These are phyloP conservation scores for Podaxis sp. DNA, from an alignment of 768 basidiomycete genomes.

Conservation along the genomic window DNA sequence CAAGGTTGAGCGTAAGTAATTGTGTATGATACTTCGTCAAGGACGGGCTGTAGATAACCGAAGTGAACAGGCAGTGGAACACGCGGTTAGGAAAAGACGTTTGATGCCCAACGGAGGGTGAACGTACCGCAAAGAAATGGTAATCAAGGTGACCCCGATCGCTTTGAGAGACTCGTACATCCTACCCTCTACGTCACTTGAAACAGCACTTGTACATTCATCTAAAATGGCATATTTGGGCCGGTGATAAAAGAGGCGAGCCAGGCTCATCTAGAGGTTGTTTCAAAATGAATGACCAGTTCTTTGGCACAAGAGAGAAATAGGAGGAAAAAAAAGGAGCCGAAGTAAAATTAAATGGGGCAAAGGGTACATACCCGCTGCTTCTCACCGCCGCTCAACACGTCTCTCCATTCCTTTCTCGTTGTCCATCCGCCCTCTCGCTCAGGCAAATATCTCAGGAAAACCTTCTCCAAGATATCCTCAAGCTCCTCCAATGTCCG, in stretches of 20 bases:
- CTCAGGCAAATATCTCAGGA: constrained; percentile 79
- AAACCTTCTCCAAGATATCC: constrained; percentile 77
- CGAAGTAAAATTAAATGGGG: not conserved
- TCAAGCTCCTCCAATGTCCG: constrained; percentile 69
- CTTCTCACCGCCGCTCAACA: constrained; percentile 95
- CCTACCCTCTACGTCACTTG: constrained; percentile 91
- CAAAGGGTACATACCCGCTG: constrained; percentile 50
- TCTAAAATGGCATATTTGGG: constrained; percentile 86
- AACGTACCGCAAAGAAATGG: constrained; percentile 78
- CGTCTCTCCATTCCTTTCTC: constrained; percentile 95
- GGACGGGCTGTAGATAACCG: constrained; percentile 55
- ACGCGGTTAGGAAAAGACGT: not conserved
- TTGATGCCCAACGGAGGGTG: not conserved
- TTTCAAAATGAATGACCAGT: not conserved
- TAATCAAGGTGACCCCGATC: constrained; percentile 88
- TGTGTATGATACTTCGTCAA: constrained; percentile 89
- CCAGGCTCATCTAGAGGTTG: constrained; percentile 69
- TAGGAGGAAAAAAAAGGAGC: not conserved
- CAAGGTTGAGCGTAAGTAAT: constrained; percentile 76
- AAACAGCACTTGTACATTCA: constrained; percentile 95
- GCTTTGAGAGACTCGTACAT: constrained; percentile 95
- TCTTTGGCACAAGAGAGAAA: not conserved
- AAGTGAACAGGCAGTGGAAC: not conserved
- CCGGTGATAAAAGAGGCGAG: constrained; percentile 86
- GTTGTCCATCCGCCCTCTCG: constrained; percentile 90